Evolutionary conservation across 73 alveolate genomes (phyloP).

Genomic region (Blepharisma japonicum): DNA sequence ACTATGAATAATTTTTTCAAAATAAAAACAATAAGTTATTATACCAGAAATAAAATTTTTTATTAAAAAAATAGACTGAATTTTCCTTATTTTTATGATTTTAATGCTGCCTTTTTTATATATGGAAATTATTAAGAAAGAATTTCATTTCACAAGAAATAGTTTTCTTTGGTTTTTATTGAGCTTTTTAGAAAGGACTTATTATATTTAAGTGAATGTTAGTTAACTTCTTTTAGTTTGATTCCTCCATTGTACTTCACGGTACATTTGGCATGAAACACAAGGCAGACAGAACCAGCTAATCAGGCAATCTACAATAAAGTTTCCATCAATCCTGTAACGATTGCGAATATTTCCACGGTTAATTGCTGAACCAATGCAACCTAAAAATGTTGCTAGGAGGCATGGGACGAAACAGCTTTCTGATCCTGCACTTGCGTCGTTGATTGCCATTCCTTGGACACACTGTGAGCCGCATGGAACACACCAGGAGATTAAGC

Average conservation of each 20-base stretch:
- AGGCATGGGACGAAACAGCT: neutral
- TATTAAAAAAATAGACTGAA: too few species aligned
- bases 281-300: neutral
- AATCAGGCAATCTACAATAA: neutral
- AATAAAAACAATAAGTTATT: too few species aligned
- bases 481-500: neutral
- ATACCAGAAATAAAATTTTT: too few species aligned
- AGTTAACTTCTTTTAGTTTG: too few species aligned
- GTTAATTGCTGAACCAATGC: constrained; percentile 8
- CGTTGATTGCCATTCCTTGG: constrained; percentile 2
- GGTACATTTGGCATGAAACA: neutral
- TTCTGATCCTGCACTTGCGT: neutral
- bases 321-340: neutral
- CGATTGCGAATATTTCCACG: constrained; percentile 2
- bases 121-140: too few species aligned
- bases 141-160: too few species aligned
- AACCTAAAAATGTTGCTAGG: neutral
- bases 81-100: too few species aligned
- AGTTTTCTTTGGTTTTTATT: too few species aligned
- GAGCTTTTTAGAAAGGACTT: too few species aligned
- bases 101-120: too few species aligned
- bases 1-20: too few species aligned
- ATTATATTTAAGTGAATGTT: too few species aligned
- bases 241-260: neutral
- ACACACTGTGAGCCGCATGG: neutral